Conservation (phyloP, 306 rosid genomes). For the Begonia peltatifolia region DNA sequence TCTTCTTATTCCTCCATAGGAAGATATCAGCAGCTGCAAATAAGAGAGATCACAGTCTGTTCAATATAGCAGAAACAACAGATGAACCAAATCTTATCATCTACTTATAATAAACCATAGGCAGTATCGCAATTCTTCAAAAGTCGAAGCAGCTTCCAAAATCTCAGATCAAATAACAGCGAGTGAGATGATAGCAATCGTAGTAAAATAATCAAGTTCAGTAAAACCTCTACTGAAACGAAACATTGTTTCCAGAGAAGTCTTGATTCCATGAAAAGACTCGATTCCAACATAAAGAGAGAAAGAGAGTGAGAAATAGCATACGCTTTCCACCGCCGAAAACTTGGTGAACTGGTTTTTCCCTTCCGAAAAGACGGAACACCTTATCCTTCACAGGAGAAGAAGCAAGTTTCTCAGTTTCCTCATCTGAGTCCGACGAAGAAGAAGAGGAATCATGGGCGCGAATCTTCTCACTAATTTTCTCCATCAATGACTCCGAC, state of each 20-base stretch:
- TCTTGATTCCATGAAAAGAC: too few species aligned
- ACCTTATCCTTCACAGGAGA: constrained; percentile 30
- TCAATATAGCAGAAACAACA: too few species aligned
- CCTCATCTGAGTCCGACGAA: constrained; percentile 43
- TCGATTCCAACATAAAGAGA: too few species aligned
- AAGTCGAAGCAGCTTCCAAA: too few species aligned
- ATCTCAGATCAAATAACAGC: too few species aligned
- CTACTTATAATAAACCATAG: too few species aligned
- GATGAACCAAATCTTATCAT: too few species aligned
- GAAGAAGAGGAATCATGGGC: constrained; percentile 34
- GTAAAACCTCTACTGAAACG: too few species aligned
- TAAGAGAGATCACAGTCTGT: background rate
- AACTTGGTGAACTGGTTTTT: constrained; percentile 56
- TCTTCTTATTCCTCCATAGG: constrained; percentile 83
- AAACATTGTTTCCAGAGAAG: too few species aligned
- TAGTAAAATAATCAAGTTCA: too few species aligned
- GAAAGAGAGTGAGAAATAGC: constrained; percentile 1
- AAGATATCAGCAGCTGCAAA: constrained; percentile 83
- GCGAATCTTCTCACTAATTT: constrained; percentile 55
- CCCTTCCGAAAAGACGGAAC: constrained; percentile 72
- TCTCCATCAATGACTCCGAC: constrained; percentile 44
- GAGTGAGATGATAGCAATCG: too few species aligned
- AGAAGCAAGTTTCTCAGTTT: constrained; percentile 19
- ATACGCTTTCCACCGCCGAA: constrained; percentile 88
- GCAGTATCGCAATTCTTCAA: too few species aligned